Base-by-base conservation (phyloP, 331 rosid species). In the Cucumis variabilis region DNA sequence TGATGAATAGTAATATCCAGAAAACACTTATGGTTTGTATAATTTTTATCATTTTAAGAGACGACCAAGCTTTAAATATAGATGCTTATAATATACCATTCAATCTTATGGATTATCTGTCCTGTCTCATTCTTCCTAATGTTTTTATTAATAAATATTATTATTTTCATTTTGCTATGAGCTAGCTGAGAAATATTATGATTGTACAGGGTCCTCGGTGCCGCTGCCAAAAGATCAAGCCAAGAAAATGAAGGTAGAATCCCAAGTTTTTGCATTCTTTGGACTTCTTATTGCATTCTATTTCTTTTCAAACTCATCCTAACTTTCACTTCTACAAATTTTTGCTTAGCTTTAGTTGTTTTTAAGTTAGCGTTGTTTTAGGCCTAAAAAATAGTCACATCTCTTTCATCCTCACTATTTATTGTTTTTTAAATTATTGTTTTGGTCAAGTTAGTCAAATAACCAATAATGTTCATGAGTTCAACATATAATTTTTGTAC, bases 121-220 rank as follows among this genome's bases (percentile, higher is more conserved):
- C 20, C 21, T 28, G 67, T 66, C 66, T 62, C 78, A 50, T 74
- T 74, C 65, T 14, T 19, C 87, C 71, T 14, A 46, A 33, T 27
- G 9, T 44, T 21, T 48, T 2, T 69, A 44, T 44, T 44, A 7
- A 12, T 28, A 27, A 62, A 19, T 1, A 19, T 62, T 62, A 5
- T 62, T 62, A 23, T 71, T 7, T 3, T n/a, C 37, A 78, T 78
- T 78, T 46, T 27, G 67, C 30, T 33, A 67, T 13, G 51, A n/a
- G 65, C 33, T 68, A 84, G 63, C 62, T 28, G 55, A 85, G 86
- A 53, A n/a, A 11, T 75, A 24, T 71, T 78, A 85, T 88, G 89
- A 92, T 46, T 63, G 25, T 92, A 89, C 92, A 97, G 99, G 95
- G 99, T 97, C 90, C 96, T 95, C 51, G 98, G 98, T 84, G 99